These are phyloP conservation scores for Quercus robur DNA, from an alignment of 306 rosid genomes.

Conservation along the genomic window DNA sequence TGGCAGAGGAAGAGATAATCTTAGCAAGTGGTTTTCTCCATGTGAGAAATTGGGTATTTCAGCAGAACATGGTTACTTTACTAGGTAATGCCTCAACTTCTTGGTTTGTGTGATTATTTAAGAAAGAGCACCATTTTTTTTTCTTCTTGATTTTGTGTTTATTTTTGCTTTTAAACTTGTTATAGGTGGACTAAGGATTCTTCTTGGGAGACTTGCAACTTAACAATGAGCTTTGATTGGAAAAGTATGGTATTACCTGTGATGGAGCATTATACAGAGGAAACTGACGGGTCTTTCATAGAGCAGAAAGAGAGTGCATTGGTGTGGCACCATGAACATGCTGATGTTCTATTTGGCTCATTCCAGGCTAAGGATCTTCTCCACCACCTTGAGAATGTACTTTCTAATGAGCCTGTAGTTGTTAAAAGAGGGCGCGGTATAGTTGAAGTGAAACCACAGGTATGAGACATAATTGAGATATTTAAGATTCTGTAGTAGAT, in stretches of 20 bases:
- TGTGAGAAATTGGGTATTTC: constrained; percentile 66
- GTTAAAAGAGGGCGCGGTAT: constrained; percentile 72
- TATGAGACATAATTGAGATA: constrained; percentile 1
- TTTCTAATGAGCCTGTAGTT: constrained; percentile 69
- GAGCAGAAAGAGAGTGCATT: constrained; percentile 70
- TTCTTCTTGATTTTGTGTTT: background rate
- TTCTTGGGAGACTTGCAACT: constrained; percentile 50
- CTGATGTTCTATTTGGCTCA: constrained; percentile 61
- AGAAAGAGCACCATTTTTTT: background rate
- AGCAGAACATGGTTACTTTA: constrained; percentile 77
- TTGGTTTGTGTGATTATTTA: background rate
- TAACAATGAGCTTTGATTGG: constrained; percentile 54
- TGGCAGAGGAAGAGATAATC: constrained; percentile 63
- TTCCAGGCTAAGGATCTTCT: constrained; percentile 78
- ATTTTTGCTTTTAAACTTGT: background rate
- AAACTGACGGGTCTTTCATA: constrained; percentile 78
- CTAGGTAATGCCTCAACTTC: constrained; percentile 39
- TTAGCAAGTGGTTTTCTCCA: constrained; percentile 59
- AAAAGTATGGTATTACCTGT: constrained; percentile 54
- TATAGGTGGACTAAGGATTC: constrained; percentile 55
- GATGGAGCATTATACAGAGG: constrained; percentile 73
- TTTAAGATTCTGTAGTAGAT: background rate
- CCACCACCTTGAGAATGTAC: constrained; percentile 71
- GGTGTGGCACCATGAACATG: constrained; percentile 75
- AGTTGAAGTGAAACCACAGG: constrained; percentile 84